Evolutionary conservation across 805 yeast species (phyloP), one percentile per base, ranked within the genome.

Genomic region (Schwanniomyces polymorphus): DNA sequence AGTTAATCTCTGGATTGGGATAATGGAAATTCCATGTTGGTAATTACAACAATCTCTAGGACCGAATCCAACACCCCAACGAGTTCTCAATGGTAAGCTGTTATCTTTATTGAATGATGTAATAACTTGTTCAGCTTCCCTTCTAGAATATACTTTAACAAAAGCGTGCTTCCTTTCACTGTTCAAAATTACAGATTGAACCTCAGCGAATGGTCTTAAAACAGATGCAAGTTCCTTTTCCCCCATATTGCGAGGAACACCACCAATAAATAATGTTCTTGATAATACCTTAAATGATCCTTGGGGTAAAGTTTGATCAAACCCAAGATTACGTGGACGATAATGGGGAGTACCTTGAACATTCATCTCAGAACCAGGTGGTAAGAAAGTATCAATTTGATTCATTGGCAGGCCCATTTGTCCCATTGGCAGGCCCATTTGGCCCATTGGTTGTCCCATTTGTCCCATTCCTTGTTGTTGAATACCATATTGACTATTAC

Each of bases 51-150:
- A 92, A 66, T 94, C 98, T 73, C 99, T 83, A 45, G 99, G 99
- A 4, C 99, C 99, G 61, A 88, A 94, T 1, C 99, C 99, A 52
- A 94, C 98, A 55, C 98, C 99, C 99, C 99, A 94, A 63, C 97
- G 80, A 4, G 95, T 88, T 68, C 98, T 81, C 56, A 94, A 74
- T 55, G 81, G 72, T 62, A 73, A 70, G 8, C 80, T 66, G 35
- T 86, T 85, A 51, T 84, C 85, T 55, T 84, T 82, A 60, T 82
- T 82, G 70, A 91, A 90, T 37, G 83, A 80, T 35, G 79, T 75
- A 48, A 90, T 78, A 11, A 91, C 91, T 50, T 76, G 80, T 64
- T 88, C 97, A 27, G 99, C 99, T 67, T 92, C 98, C 31, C 76
- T 78, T 68, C 99, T 81, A 18, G 96, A 88, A 64, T 87, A 90